Evolutionary conservation across 164 flowering plant genomes (phyloP), one percentile per base, ranked within the genome.

Genomic region (Akebia trifoliata): DNA sequence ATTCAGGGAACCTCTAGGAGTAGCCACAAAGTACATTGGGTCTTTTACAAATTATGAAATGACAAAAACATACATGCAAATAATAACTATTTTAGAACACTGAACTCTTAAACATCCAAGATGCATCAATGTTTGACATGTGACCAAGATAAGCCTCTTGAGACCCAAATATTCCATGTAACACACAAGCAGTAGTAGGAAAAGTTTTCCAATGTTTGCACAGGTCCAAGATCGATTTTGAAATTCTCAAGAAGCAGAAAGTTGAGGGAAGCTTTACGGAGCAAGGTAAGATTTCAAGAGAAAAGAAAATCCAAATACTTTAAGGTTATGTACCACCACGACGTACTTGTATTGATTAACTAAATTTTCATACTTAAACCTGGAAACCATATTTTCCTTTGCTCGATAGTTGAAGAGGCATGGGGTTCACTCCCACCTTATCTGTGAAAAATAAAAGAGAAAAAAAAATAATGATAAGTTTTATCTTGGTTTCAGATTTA

Each of bases 211-310:
- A 5, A 30, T 47, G 35, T 34, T 28, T 56, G 28, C 51, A 46
- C 75, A 93, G 97, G 98, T 93, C 20, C 91, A 84, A 62, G 84
- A 81, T 29, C 78, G 98, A 51, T 93, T n/a, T 93, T 78, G 96
- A 90, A 69, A 18, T 34, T 59, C 94, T 93, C 43, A 93, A 93
- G 78, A 93, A 90, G 74, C 75, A 89, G 35, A 87, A 78, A 78
- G 74, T 46, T 20, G 74, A 83, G 7, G 87, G 81, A 52, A 76
- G 73, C 72, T 89, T 92, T 71, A 76, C 91, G 2, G 96, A 78
- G 70, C 87, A 87, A 77, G 98, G 98, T 85, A 73, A 65, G 62
- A 36, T 0, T 34, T 43, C 34, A 48, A n/a, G n/a, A n/a, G n/a
- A 54, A 22, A 49, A 18, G 10, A 38, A 5, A 28, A 14, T 3